Base-by-base conservation (phyloP, 495 filamentous ascomycete species). In the Thermochaetoides thermophila region DNA sequence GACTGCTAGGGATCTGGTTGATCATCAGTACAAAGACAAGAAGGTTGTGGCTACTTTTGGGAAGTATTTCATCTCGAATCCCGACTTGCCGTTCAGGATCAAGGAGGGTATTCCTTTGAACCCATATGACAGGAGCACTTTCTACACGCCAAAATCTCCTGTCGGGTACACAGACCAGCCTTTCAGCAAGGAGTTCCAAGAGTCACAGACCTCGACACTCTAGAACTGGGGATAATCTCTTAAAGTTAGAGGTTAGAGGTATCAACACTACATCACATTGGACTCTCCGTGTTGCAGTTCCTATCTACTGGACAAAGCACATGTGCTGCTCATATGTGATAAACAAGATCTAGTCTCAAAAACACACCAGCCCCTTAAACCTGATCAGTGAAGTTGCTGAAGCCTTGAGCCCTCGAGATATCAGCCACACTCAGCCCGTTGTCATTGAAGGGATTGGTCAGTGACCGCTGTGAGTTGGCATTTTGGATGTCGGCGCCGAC, bases 111-210 rank as follows among this genome's bases (percentile, higher is more conserved):
- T 82, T 25, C 45, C 52, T 17, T 52, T 84, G 23, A 58, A 49
- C 16, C 48, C 50, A 15, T 82, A 79, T 47, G 46, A 82, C 33
- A 50, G 71, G 3, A 45, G 55, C 0, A 63, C 59, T 0, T 83
- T 84, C 45, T 84, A 84, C 41, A 9, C 40, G 1, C 53, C 46
- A 5, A 52, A 62, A 37, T 40, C 59, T 4, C 46, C 58, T 10
- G 58, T 61, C 35, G 81, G 81, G 9, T 87, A 81, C 45, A 63
- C 59, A 6, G 76, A 79, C 45, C 78, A 76, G 46, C 59, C 64
- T 3, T 76, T 76, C 39, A 74, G 73, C 49, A 50, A 64, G 46
- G 64, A 71, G 59, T 69, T 53, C 40, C 43, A 53, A 40, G 33
- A 29, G 7, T 11, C 35, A 26, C 31, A 35, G n/a, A n/a, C n/a